phyloP scores from a whole-genome alignment of 2,329 filamentous ascomycete genomes.

The Plectosphaerella sp. region DNA sequence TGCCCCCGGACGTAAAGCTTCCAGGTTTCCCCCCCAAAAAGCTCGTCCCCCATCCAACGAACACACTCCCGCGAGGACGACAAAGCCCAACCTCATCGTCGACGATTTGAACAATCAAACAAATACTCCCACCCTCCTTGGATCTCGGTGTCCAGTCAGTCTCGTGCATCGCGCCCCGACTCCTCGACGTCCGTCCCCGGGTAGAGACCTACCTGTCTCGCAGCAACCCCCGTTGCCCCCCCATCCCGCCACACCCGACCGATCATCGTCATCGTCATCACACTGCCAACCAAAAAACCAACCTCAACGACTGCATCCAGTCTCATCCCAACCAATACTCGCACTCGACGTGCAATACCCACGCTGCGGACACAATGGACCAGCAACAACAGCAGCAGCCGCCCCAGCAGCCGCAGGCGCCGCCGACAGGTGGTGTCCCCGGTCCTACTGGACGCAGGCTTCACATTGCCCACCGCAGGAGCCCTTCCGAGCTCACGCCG shows the following conservation, averaged over 20 bases:
- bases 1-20: conserved; percentile 5
- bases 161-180: background rate
- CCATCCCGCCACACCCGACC: background rate
- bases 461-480: conserved; percentile 95
- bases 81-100: conserved; percentile 4
- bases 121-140: conserved; percentile 10
- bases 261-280: conserved; percentile 5
- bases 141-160: background rate
- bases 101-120: background rate
- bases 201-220: background rate
- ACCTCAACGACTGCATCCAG: conserved; percentile 3
- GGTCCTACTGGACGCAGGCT: conserved; percentile 84
- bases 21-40: conserved; percentile 6
- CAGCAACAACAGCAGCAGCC: conserved; percentile 57
- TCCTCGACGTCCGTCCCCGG: background rate
- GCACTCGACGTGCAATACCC: conserved; percentile 39
- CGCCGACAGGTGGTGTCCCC: conserved; percentile 52
- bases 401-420: conserved; percentile 44
- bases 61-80: conserved; percentile 1
- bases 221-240: background rate
- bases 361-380: conserved; percentile 51
- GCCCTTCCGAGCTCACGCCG: conserved; percentile 93
- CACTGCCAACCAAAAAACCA: conserved; percentile 3
- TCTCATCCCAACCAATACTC: conserved; percentile 8
- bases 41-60: conserved; percentile 8